Conservation (phyloP, 2,329 filamentous ascomycete species). For the Apiospora pterosperma region DNA sequence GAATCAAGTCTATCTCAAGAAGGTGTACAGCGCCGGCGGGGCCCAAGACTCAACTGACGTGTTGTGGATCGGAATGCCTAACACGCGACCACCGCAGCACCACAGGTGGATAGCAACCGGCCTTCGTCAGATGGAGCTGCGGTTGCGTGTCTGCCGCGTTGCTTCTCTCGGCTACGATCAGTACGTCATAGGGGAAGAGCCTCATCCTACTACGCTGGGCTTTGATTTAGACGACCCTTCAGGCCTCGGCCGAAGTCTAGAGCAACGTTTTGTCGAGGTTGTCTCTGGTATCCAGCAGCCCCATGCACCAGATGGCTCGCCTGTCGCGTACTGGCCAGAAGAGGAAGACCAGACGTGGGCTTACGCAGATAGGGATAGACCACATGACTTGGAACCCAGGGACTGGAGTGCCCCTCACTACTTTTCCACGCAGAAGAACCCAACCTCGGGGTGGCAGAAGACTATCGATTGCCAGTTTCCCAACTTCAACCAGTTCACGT, state of each 20-base stretch:
- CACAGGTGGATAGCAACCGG: conserved; percentile 40
- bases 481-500: conserved; percentile 40
- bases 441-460: conserved; percentile 38
- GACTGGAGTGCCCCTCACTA: conserved; percentile 15
- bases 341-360: conserved; percentile 14
- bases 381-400: conserved; percentile 29
- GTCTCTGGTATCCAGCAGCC: conserved; percentile 38
- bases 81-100: conserved; percentile 31
- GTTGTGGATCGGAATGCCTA: conserved; percentile 45
- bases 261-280: conserved; percentile 46
- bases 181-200: conserved; percentile 30
- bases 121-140: conserved; percentile 31
- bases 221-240: conserved; percentile 42
- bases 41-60: conserved; percentile 31
- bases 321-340: conserved; percentile 31
- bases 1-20: conserved; percentile 43
- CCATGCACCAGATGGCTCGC: conserved; percentile 25
- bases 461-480: conserved; percentile 42
- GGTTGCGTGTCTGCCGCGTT: conserved; percentile 40
- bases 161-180: conserved; percentile 41
- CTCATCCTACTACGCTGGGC: conserved; percentile 15
- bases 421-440: conserved; percentile 33
- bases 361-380: conserved; percentile 18
- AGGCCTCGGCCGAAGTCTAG: conserved; percentile 35
- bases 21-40: conserved; percentile 29